These are phyloP conservation scores for Venturia pyrina DNA, from an alignment of 2,329 filamentous ascomycete species.

Conservation along the genomic window DNA sequence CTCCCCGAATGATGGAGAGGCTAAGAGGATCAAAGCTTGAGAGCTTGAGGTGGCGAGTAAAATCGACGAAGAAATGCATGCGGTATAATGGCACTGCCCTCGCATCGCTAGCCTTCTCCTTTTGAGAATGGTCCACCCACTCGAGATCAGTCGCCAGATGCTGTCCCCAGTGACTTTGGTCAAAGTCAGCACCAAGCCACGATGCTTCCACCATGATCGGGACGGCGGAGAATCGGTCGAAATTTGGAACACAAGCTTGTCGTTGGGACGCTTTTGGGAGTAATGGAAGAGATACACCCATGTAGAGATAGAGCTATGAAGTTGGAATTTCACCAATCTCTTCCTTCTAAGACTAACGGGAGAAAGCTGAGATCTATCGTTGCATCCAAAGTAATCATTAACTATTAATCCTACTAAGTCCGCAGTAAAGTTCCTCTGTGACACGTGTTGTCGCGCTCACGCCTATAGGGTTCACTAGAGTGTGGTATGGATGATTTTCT, in stretches of 20 bases:
- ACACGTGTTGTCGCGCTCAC: too few species aligned
- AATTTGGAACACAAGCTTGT: background rate
- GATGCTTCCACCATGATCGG: background rate
- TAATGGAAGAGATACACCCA: background rate
- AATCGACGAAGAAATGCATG: background rate
- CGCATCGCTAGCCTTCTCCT: too few species aligned
- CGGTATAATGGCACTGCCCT: background rate
- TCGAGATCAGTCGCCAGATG: background rate
- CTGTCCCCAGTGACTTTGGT: background rate
- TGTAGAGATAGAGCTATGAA: background rate
- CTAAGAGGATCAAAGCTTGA: conserved; percentile 7
- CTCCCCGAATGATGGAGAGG: conserved; percentile 6
- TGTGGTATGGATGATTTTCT: too few species aligned
- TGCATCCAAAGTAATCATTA: background rate
- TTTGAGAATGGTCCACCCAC: background rate
- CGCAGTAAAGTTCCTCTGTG: too few species aligned
- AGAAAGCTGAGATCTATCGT: background rate
- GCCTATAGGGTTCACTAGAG: too few species aligned
- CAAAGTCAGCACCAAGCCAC: background rate
- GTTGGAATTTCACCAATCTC: background rate
- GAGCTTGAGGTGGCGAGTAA: background rate
- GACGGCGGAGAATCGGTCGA: background rate
- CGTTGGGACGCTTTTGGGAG: background rate
- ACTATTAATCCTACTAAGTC: background rate
- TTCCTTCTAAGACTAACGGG: background rate